phyloP scores from a whole-genome alignment of 331 rosid species.

The Stylosanthes scabra region DNA sequence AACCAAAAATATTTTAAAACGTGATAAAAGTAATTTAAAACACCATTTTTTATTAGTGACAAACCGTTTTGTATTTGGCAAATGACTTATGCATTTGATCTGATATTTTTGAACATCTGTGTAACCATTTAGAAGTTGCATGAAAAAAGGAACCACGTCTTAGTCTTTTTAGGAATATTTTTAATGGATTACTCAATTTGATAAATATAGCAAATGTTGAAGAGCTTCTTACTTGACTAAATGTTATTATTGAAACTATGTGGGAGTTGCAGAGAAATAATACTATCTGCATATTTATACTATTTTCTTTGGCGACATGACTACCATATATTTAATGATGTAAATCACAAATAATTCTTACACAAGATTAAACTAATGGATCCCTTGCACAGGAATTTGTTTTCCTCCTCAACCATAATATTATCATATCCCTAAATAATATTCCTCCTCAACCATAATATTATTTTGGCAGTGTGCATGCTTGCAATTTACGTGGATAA shows the following conservation, averaged over 20 bases:
- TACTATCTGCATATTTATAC: background rate
- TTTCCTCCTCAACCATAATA: background rate
- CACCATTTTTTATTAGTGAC: too few relatives aligned
- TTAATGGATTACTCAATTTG: background rate
- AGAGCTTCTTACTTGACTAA: background rate
- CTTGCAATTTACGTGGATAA: slow-evolving; percentile 7
- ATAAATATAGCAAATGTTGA: background rate
- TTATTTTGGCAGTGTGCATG: background rate
- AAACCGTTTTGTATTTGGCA: too few relatives aligned
- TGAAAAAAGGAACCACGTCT: slow-evolving; percentile 48
- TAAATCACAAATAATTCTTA: background rate
- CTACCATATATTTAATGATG: background rate
- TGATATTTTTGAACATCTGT: too few relatives aligned
- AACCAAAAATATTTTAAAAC: too few relatives aligned
- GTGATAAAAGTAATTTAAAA: too few relatives aligned
- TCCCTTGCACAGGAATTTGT: background rate
- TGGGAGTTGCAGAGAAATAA: background rate
- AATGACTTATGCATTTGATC: too few relatives aligned
- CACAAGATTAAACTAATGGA: background rate
- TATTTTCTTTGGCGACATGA: background rate
- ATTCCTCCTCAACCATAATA: too few relatives aligned
- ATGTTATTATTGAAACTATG: background rate
- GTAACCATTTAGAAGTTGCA: too few relatives aligned
- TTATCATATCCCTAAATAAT: background rate
- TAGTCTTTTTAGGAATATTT: too few relatives aligned